Evolutionary conservation across 345 rosid genomes (phyloP).

Genomic region (Lenwebbia sp.): DNA sequence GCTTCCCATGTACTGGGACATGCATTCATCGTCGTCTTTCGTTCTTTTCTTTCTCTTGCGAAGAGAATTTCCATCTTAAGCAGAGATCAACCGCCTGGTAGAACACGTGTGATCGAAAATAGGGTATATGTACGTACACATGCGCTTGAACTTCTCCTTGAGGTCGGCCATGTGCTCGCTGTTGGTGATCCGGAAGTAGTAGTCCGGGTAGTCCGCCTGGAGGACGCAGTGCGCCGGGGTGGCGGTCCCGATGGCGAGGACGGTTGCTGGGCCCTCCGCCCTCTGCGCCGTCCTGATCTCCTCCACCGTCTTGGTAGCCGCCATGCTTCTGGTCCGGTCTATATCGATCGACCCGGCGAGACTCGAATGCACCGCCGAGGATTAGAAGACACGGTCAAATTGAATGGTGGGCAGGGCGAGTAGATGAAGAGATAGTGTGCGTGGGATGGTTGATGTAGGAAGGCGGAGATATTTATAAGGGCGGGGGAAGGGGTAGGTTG

Average conservation of each 20-base stretch:
- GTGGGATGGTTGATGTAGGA: neutral
- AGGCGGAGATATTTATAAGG: neutral
- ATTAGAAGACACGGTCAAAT: neutral
- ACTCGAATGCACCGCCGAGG: no score
- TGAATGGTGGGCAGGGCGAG: neutral
- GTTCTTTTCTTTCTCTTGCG: neutral
- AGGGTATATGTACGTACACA: constrained; percentile 30
- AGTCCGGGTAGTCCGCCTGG: constrained; percentile 57
- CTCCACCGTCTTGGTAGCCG: constrained; percentile 21
- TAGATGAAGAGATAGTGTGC: neutral
- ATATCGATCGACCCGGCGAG: neutral
- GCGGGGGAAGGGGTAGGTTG: constrained; percentile 21
- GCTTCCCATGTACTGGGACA: neutral
- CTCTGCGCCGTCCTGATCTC: constrained; percentile 50
- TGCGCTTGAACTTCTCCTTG: constrained; percentile 61
- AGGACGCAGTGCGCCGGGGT: constrained; percentile 37
- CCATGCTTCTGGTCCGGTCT: neutral
- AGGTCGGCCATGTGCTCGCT: constrained; percentile 70
- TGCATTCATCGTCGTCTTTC: neutral
- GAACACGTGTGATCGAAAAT: neutral
- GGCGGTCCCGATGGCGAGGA: constrained; percentile 62
- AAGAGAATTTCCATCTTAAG: neutral
- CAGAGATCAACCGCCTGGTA: neutral
- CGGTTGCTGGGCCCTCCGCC: constrained; percentile 48
- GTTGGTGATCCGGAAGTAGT: constrained; percentile 60